Evolutionary conservation across 2,329 filamentous ascomycete species (phyloP).

Genomic region (Chrysosporium queenslandicum): DNA sequence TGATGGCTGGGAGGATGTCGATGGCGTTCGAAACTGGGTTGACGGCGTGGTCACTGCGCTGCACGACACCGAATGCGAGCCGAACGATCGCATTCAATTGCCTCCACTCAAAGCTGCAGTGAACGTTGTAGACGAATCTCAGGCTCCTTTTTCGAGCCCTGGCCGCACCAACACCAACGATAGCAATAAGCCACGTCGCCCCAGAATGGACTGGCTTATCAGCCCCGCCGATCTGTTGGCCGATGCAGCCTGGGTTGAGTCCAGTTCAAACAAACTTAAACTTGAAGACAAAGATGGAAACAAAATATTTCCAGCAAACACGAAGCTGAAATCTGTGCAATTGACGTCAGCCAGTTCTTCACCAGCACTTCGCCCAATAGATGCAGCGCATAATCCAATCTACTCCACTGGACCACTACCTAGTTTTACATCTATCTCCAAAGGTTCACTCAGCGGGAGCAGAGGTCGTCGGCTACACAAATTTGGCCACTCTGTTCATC

Average conservation of each 20-base stretch:
- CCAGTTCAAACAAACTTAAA: conserved; percentile 65
- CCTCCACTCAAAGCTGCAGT: conserved; percentile 33
- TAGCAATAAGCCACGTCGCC: conserved; percentile 54
- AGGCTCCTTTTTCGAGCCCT: conserved; percentile 6
- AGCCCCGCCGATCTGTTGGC: conserved; percentile 77
- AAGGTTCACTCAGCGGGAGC: conserved; percentile 26
- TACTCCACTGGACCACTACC: conserved; percentile 26
- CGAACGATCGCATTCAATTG: conserved; percentile 37
- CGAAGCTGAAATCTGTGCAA: conserved; percentile 18
- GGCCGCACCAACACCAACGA: conserved; percentile 29
- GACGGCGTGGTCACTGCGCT: conserved; percentile 52
- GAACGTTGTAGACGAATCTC: not conserved
- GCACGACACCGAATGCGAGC: conserved; percentile 36
- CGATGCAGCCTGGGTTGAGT: conserved; percentile 83
- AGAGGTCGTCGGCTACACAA: conserved; percentile 53
- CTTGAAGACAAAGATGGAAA: conserved; percentile 71
- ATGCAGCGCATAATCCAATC: not conserved
- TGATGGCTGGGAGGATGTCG: conserved; percentile 66
- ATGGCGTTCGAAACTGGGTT: conserved; percentile 65
- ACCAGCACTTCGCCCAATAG: not conserved
- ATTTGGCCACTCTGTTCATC: conserved; percentile 47
- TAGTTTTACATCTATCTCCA: conserved; percentile 31
- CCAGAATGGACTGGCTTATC: conserved; percentile 74
- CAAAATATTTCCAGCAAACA: conserved; percentile 48
- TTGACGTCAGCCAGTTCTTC: not conserved